Base-by-base conservation (phyloP, 225 moss, liverwort and hornwort genomes). In the Physcomitrium patens region DNA sequence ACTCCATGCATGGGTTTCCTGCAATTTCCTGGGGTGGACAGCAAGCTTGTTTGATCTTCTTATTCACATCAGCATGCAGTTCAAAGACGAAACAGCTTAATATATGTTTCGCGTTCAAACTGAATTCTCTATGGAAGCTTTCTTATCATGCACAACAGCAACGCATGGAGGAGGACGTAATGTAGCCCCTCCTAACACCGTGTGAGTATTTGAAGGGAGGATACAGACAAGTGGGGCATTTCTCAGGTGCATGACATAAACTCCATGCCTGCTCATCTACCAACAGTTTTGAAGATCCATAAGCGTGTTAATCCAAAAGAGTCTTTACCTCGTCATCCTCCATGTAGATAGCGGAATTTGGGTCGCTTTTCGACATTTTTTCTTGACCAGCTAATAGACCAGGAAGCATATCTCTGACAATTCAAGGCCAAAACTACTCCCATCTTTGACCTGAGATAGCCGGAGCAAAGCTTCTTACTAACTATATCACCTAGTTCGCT, bases 271-370 rank as follows among this genome's bases (percentile, higher is more conserved):
- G 49, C 10, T 24, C 43, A 55, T 23, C 56, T 20, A 57, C 45
- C 31, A 68, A 53, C 18, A 43, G 27, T 4, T 50, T 65, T 10
- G 58, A 70, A 18, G 18, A 65, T 1, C 11, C 3, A 27, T 27
- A 48, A 55, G 18, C 26, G 50, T 2, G 31, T 31, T 2, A 31
- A 31, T 31, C 61, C 20, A 23, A 50, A 15, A 41, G 42, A 63
- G 42, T n/a, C 10, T 24, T 78, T 73, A 93, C 96, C 86, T 85
- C 92, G 12, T 92, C 88, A 69, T 96, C 96, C 79, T 96, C 94
- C 96, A 94, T 96, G 47, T 89, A 92, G 56, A 96, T 96, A 31
- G 96, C 96, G 3, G 96, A 96, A 67, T 88, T 89, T 6, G 94
- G 80, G 61, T 92, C 83, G 82, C 92, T 94, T 80, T 96, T 94